Conservation (phyloP, 2,329 filamentous ascomycete species). For the Apiospora pterosperma region DNA sequence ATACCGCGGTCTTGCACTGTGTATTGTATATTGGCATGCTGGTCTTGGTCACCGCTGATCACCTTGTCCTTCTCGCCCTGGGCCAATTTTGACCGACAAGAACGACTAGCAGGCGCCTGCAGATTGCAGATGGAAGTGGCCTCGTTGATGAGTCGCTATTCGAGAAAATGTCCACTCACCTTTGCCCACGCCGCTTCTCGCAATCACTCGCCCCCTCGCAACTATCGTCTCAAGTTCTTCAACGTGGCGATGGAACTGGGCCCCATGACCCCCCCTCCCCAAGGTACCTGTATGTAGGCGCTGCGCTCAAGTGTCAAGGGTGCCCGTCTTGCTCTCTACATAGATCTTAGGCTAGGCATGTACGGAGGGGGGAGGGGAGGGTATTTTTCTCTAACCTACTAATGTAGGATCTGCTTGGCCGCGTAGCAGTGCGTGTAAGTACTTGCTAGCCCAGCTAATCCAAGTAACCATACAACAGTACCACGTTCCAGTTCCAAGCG, state of each 20-base stretch:
- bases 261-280: background rate
- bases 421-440: too few relatives aligned
- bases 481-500: background rate
- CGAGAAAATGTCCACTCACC: background rate
- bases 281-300: background rate
- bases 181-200: background rate
- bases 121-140: conserved; percentile 1
- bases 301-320: background rate
- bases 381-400: background rate
- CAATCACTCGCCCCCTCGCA: background rate
- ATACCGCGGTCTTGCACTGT: conserved; percentile 1
- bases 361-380: background rate
- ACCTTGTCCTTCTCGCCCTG: background rate
- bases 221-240: background rate
- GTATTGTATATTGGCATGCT: conserved; percentile 1
- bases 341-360: background rate
- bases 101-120: background rate
- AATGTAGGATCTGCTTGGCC: background rate
- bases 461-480: background rate
- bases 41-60: conserved; percentile 2
- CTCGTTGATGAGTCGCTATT: background rate
- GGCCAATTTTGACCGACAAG: background rate
- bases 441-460: too few relatives aligned
- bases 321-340: background rate
- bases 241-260: conserved; percentile 1